Evolutionary conservation across 495 filamentous ascomycete species (phyloP).

Genomic region (Lepidopterella palustris): DNA sequence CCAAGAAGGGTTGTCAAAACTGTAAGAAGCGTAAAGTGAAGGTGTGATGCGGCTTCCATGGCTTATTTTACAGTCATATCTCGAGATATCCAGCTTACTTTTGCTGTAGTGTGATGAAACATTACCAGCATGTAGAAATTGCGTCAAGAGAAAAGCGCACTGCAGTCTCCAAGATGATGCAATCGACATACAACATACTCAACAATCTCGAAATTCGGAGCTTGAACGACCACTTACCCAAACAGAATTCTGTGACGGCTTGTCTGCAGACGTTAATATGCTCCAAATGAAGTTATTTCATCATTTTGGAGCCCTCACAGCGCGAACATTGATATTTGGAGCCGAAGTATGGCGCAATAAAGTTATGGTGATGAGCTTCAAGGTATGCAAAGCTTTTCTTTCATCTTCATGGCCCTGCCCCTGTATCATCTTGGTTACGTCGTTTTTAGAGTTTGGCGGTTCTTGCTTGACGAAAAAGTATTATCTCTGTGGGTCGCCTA

Average conservation of each 20-base stretch:
- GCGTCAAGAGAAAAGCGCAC: background rate
- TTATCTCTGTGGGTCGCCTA: too few relatives aligned
- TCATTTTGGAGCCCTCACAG: background rate
- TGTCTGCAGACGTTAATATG: background rate
- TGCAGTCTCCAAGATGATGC: background rate
- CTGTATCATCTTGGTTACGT: background rate
- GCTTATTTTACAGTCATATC: background rate
- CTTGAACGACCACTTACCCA: background rate
- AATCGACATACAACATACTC: background rate
- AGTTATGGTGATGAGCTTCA: background rate
- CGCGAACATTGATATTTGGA: background rate
- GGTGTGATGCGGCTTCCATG: background rate
- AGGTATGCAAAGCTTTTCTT: background rate
- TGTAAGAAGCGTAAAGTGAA: background rate
- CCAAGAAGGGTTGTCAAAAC: background rate
- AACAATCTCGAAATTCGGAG: background rate
- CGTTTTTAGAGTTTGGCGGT: too few relatives aligned
- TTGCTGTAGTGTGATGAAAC: background rate
- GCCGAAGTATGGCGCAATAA: background rate
- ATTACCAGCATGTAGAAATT: background rate
- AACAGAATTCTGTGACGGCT: background rate
- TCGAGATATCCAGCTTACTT: background rate
- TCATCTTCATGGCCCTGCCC: background rate
- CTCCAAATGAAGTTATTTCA: conserved; percentile 1
- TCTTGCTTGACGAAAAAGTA: too few relatives aligned